Evolutionary conservation across 2,329 filamentous ascomycete species (phyloP).

Genomic region (Cladosporium austrohemisphaericum): DNA sequence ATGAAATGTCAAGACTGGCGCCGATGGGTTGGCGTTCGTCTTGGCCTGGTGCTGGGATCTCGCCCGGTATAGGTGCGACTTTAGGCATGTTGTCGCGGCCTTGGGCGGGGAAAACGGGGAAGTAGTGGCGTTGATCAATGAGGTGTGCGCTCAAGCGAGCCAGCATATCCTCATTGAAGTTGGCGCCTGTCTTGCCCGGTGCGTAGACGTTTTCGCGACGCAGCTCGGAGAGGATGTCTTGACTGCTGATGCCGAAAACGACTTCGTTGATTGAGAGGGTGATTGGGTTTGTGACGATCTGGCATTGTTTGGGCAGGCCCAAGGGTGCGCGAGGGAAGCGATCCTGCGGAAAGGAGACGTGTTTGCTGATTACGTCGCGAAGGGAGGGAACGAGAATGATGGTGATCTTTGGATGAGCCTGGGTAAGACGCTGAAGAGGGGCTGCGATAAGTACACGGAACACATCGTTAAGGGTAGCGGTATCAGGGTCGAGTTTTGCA

Average conservation of each 20-base stretch:
- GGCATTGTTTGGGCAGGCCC: slow-evolving; percentile 71
- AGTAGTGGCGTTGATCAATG: slow-evolving; percentile 86
- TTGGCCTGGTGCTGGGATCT: slow-evolving; percentile 33
- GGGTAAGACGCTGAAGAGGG: slow-evolving; percentile 65
- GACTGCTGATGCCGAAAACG: slow-evolving; percentile 73
- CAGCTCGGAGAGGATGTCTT: slow-evolving; percentile 79
- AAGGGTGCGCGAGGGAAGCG: slow-evolving; percentile 67
- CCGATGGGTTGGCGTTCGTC: slow-evolving; percentile 60
- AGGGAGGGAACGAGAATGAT: slow-evolving; percentile 79
- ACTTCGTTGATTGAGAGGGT: slow-evolving; percentile 84
- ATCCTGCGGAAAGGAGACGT: slow-evolving; percentile 83
- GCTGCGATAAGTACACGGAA: slow-evolving; percentile 78
- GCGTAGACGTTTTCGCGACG: slow-evolving; percentile 58
- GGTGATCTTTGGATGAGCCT: slow-evolving; percentile 71
- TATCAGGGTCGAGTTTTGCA: slow-evolving; percentile 55
- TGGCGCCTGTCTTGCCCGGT: slow-evolving; percentile 75
- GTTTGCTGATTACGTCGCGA: slow-evolving; percentile 74
- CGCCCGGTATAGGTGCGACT: slow-evolving; percentile 42
- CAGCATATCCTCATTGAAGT: slow-evolving; percentile 56
- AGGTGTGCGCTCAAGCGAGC: slow-evolving; percentile 71
- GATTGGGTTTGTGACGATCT: slow-evolving; percentile 85
- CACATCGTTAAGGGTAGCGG: slow-evolving; percentile 73
- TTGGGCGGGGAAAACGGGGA: slow-evolving; percentile 79
- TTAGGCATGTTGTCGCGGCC: slow-evolving; percentile 65
- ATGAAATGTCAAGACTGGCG: slow-evolving; percentile 75